Evolutionary conservation across 1,284 basidiomycete genomes (phyloP).

Genomic region (Trametes versicolor): DNA sequence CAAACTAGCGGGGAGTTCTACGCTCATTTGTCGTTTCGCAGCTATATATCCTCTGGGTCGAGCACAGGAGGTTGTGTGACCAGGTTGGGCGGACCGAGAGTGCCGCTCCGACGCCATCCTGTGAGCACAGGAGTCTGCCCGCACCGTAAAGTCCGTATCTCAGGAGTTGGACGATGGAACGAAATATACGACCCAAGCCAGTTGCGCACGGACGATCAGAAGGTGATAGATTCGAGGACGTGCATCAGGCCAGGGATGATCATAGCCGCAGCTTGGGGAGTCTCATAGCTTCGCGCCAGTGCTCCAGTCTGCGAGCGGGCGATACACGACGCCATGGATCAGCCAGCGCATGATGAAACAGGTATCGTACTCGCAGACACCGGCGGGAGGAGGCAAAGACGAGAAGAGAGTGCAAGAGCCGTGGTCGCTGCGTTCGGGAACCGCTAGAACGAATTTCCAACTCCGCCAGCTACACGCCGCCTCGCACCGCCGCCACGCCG

Average conservation of each 20-base stretch:
- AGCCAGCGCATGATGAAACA: slow-evolving; percentile 19
- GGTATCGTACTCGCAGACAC: background rate
- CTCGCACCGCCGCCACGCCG: slow-evolving; percentile 26
- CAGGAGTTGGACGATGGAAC: no score
- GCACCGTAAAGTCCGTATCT: no score
- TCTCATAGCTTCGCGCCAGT: slow-evolving; percentile 14
- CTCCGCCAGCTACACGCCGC: slow-evolving; percentile 33
- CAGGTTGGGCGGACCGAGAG: slow-evolving; percentile 26
- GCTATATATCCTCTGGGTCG: background rate
- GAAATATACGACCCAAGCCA: background rate
- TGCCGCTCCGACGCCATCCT: slow-evolving; percentile 16
- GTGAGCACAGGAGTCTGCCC: background rate
- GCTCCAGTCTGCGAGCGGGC: background rate
- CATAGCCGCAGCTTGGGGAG: slow-evolving; percentile 8
- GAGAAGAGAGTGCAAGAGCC: background rate
- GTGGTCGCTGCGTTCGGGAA: slow-evolving; percentile 2
- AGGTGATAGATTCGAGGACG: slow-evolving; percentile 20
- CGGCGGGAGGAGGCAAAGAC: background rate
- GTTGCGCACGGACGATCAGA: slow-evolving; percentile 4
- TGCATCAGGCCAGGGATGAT: slow-evolving; percentile 28
- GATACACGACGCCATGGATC: background rate
- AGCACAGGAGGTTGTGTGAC: slow-evolving; percentile 21
- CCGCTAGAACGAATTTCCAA: slow-evolving; percentile 25
- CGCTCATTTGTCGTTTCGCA: background rate
- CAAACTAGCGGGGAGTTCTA: background rate